Conservation (phyloP, 495 filamentous ascomycete species). For the Penicillium manginii region DNA sequence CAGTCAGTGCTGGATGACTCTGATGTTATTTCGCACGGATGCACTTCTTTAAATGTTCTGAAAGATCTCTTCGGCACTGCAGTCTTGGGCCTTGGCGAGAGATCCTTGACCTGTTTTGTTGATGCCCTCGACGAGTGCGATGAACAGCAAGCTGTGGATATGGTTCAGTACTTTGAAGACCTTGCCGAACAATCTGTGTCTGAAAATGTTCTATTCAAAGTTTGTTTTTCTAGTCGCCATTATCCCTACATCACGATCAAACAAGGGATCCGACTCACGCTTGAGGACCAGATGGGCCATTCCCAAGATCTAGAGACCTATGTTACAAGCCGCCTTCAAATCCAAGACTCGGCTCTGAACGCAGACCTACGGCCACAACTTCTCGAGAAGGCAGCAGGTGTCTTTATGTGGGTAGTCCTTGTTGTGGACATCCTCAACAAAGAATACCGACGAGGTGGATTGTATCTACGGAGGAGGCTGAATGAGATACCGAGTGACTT, state of each 20-base stretch:
- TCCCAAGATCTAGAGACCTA: conserved; percentile 29
- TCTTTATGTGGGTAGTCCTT: conserved; percentile 55
- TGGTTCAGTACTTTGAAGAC: conserved; percentile 45
- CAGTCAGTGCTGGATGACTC: conserved; percentile 29
- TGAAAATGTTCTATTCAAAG: conserved; percentile 8
- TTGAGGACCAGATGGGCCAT: conserved; percentile 36
- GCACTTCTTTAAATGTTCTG: conserved; percentile 18
- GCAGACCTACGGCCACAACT: conserved; percentile 29
- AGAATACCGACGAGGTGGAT: conserved; percentile 32
- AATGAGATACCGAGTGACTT: conserved; percentile 38
- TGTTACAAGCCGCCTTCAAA: conserved; percentile 23
- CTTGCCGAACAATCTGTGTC: conserved; percentile 17
- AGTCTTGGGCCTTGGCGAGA: conserved; percentile 21
- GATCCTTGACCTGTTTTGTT: conserved; percentile 34
- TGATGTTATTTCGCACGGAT: conserved; percentile 4
- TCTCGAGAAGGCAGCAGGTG: conserved; percentile 41
- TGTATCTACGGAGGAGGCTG: conserved; percentile 30
- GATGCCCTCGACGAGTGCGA: conserved; percentile 49
- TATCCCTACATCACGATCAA: conserved; percentile 49
- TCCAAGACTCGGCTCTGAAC: not conserved
- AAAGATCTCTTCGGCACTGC: conserved; percentile 26
- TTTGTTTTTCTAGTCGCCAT: conserved; percentile 56
- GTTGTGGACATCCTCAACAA: conserved; percentile 50
- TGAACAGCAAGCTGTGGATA: conserved; percentile 36
- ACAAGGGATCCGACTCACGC: conserved; percentile 31